Base-by-base conservation (phyloP, 2,329 filamentous ascomycete species). In the Stenocarpella maydis region DNA sequence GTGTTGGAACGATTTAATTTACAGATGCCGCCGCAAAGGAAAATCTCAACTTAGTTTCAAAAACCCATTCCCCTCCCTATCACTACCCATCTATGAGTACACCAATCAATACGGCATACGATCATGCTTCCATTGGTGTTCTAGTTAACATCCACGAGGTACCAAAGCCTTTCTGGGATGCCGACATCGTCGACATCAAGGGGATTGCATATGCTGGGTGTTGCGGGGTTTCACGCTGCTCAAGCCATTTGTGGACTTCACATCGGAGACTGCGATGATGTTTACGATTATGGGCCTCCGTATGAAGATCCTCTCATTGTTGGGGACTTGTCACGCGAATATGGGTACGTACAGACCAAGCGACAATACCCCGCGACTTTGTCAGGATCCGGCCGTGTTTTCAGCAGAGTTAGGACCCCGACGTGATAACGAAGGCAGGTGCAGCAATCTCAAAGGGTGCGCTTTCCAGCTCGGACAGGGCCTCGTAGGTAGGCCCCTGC, bases 281-380 rank as follows among this genome's bases (percentile, higher is more conserved):
- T 4, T 19, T 15, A 34, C 9, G 31, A 34, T 9, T 34, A 41
- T 12, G 21, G 37, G 6, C 7, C 14, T 58, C 41, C 34, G 54
- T 4, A 15, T 28, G 0, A 14, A 15, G 37, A 28, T 3, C 8
- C 37, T 14, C 54, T 58, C 9, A n/a, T 58, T 21, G 5, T 58
- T 43, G 54, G 54, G 37, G 54, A 58, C 37, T 43, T 58, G 7
- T 58, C 54, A 24, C 37, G 54, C 21, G 54, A 58, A 24, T 58
- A 58, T 12, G 54, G 43, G 14, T 43, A 58, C 8, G 54, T 58
- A 43, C 54, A 58, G 17, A 28, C 54, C 0, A 1, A 58, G 41
- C 54, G 54, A 9, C 28, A 28, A 28, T 58, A 58, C 24, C 37
- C 37, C 14, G 4, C 15, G 4, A 15, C 1, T 28, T n/a, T 24